Evolutionary conservation across 192 early-diverging fungal genomes (phyloP), one percentile per base, ranked within the genome.

Genomic region (Radiomyces spectabilis): DNA sequence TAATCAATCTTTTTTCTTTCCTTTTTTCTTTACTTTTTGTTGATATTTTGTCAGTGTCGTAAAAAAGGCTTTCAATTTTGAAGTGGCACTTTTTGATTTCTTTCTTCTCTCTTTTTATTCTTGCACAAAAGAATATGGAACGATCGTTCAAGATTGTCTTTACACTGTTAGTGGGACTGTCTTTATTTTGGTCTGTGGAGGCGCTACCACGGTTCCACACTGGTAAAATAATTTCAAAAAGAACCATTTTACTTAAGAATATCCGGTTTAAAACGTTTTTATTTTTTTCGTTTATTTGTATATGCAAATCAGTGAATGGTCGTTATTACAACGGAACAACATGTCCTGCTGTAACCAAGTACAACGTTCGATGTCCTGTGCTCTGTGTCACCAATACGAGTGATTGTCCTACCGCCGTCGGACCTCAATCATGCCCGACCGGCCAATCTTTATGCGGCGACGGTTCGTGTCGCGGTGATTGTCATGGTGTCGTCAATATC

Each of bases 391-490:
- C 54, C 4, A 26, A 47, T 5, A 35, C 29, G 5, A 37, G 10
- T 0, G 18, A 35, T 0, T 62, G 60, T 16, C 60, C 60, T 27
- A 7, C 27, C 2, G 4, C 43, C 8, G 22, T 44, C 21, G 18
- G 21, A 41, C 63, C 31, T 27, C n/a, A 30, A 25, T 39, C 45
- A 2, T 82, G 80, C 29, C 58, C 69, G 4, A 7, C 32, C 1
- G 65, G 56, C 5, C 64, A 64, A 51, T 5, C 22, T 1, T 66
- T 77, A 18, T 82, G 80, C 45, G 61, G 61, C 1, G 77, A 82
- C 50, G 77, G 80, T 4, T 38, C 68, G 7, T 82, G 80, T 47
- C 73, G 72, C 30, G 29, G 47, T 27, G 37, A 58, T 16, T 80
- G 78, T 51, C 51, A 59, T 4, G 60, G 30, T 38, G 39, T 43